phyloP scores from a whole-genome alignment of 345 rosid genomes.

The Arabis alpina region DNA sequence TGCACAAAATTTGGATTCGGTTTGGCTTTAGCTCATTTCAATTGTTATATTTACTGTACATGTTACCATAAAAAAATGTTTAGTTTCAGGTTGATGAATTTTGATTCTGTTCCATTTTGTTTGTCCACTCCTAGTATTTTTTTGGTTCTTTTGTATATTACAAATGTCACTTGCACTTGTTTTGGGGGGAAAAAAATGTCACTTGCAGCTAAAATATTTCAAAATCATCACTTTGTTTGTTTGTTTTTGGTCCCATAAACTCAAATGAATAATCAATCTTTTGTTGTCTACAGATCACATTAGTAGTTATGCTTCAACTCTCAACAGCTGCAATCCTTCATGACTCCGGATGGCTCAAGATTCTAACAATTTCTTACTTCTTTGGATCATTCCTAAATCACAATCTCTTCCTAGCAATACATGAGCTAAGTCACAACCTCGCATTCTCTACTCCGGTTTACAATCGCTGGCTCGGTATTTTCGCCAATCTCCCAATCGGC shows the following conservation, averaged over 20 bases:
- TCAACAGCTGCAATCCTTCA: conserved; percentile 64
- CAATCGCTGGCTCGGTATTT: conserved; percentile 87
- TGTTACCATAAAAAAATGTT: too few species aligned
- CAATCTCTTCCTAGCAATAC: conserved; percentile 91
- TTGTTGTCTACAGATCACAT: conserved; percentile 51
- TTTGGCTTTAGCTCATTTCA: too few species aligned
- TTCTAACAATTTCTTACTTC: conserved; percentile 66
- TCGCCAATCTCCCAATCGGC: conserved; percentile 88
- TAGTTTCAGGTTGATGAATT: neutral
- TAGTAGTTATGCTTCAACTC: conserved; percentile 76
- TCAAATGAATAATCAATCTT: neutral
- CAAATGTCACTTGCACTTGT: too few species aligned
- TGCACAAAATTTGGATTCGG: too few species aligned
- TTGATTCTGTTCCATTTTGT: too few species aligned
- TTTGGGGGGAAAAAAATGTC: too few species aligned
- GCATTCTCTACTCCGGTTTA: conserved; percentile 79
- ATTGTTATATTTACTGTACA: too few species aligned
- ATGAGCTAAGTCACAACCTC: conserved; percentile 89
- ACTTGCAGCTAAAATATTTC: too few species aligned
- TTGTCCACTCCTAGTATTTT: too few species aligned
- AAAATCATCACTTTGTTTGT: neutral
- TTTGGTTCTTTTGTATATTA: too few species aligned
- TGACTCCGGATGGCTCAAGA: conserved; percentile 72
- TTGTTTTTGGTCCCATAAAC: neutral
- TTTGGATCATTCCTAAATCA: conserved; percentile 90